These are phyloP conservation scores for Kluyveromyces sp. DNA, from an alignment of 1,139 yeast species.

Conservation along the genomic window DNA sequence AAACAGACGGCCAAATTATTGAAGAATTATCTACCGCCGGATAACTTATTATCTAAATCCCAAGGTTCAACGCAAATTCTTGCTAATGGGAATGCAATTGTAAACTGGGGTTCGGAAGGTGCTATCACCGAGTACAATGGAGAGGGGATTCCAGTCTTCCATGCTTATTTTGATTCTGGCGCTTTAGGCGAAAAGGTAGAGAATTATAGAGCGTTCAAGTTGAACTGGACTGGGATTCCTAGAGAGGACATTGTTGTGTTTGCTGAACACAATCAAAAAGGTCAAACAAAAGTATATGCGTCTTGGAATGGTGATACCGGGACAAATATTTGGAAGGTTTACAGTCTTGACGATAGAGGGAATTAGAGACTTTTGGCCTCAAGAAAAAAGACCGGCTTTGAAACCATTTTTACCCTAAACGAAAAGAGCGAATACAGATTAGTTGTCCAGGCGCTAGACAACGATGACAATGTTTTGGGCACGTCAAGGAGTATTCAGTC, in stretches of 20 bases:
- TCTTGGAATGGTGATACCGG: conserved; percentile 40
- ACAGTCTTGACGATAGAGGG: conserved; percentile 15
- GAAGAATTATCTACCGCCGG: conserved; percentile 4
- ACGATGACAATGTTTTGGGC: neutral
- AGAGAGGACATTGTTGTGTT: conserved; percentile 33
- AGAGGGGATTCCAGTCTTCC: conserved; percentile 33
- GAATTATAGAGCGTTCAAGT: conserved; percentile 37
- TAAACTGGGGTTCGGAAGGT: conserved; percentile 39
- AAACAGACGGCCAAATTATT: conserved; percentile 32
- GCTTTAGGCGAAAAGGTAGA: conserved; percentile 27
- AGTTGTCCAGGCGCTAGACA: neutral
- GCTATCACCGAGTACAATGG: conserved; percentile 35
- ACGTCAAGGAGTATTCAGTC: neutral
- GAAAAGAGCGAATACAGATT: neutral
- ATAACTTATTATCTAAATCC: neutral
- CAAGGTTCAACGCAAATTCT: conserved; percentile 30
- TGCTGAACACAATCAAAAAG: conserved; percentile 20
- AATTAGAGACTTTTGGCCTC: conserved; percentile 10
- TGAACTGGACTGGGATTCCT: conserved; percentile 36
- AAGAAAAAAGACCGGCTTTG: neutral
- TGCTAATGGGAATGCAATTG: conserved; percentile 35
- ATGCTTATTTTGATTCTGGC: conserved; percentile 36
- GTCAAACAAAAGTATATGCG: conserved; percentile 24
- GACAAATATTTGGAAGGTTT: conserved; percentile 32
- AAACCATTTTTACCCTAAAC: neutral